These are phyloP conservation scores for Rhodotorula sp. DNA, from an alignment of 1,284 basidiomycete species.

Conservation along the genomic window DNA sequence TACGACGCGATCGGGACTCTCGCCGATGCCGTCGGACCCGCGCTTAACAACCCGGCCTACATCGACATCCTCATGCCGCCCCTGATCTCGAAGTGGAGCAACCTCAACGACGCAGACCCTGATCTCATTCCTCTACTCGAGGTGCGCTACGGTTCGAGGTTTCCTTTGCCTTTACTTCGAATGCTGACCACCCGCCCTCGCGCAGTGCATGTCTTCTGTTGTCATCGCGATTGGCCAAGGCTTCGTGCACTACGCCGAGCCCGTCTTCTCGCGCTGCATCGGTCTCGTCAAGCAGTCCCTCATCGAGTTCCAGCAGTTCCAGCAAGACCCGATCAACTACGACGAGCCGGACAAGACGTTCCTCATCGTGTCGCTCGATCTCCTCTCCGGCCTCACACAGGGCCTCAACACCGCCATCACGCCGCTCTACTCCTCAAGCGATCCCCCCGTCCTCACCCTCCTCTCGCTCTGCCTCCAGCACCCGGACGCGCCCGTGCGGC, in stretches of 20 bases:
- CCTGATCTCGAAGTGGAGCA: constrained; percentile 84
- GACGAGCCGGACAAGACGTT: constrained; percentile 94
- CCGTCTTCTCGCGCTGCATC: constrained; percentile 90
- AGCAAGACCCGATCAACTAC: constrained; percentile 54
- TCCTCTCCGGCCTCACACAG: constrained; percentile 93
- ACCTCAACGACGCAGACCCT: constrained; percentile 83
- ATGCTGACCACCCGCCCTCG: constrained; percentile 8
- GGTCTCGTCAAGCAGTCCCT: constrained; percentile 80
- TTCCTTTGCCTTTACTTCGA: neutral
- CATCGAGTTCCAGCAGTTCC: constrained; percentile 79
- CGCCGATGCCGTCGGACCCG: constrained; percentile 90
- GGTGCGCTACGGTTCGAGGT: constrained; percentile 55
- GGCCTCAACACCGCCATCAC: constrained; percentile 80
- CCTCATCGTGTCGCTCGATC: constrained; percentile 93
- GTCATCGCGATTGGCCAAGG: constrained; percentile 94
- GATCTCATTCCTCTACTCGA: constrained; percentile 93
- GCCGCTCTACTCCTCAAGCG: constrained; percentile 60
- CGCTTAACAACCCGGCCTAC: constrained; percentile 79
- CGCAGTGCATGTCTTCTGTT: constrained; percentile 94
- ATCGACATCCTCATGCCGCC: constrained; percentile 97
- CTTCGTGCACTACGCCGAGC: constrained; percentile 84
- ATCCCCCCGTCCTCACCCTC: constrained; percentile 75
- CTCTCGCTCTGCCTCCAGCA: constrained; percentile 81
- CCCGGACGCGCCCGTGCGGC: constrained; percentile 89
- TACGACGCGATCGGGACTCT: constrained; percentile 98